Conservation (phyloP, 2,329 filamentous ascomycete genomes). For the Dactylellina haptotyla region DNA sequence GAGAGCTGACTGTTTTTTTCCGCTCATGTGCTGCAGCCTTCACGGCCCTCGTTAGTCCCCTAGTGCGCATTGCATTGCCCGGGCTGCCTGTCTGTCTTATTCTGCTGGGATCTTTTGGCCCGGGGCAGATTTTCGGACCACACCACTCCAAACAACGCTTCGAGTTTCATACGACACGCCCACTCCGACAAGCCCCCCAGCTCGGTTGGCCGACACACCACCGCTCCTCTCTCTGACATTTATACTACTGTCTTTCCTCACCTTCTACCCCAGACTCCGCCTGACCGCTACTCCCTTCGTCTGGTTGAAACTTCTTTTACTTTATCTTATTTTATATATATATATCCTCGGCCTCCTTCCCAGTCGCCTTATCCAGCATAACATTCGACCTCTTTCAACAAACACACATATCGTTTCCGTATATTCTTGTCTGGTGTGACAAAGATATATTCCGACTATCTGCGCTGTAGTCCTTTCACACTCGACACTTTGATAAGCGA, state of each 20-base stretch:
- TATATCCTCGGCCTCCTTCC: background rate
- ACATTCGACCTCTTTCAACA: background rate
- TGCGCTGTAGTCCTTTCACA: slow-evolving; percentile 8
- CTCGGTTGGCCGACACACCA: slow-evolving; percentile 35
- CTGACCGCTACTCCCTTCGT: background rate
- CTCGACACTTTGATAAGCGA: slow-evolving; percentile 47
- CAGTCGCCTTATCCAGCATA: background rate
- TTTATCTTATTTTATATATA: slow-evolving; percentile 20
- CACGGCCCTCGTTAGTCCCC: slow-evolving; percentile 27
- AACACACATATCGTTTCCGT: background rate
- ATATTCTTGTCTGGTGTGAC: background rate
- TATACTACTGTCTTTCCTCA: slow-evolving; percentile 50
- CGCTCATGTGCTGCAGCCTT: slow-evolving; percentile 54
- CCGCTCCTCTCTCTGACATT: too few relatives aligned
- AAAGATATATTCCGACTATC: slow-evolving; percentile 18
- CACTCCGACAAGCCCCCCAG: slow-evolving; percentile 28
- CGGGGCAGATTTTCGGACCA: slow-evolving; percentile 43
- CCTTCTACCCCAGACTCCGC: slow-evolving; percentile 51
- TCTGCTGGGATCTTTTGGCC: slow-evolving; percentile 44
- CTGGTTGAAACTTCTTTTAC: background rate
- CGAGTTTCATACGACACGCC: slow-evolving; percentile 49
- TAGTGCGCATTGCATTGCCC: slow-evolving; percentile 44
- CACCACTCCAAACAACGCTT: slow-evolving; percentile 41
- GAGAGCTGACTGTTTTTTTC: slow-evolving; percentile 49
- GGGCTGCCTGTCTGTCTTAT: slow-evolving; percentile 47